These are phyloP conservation scores for Hibiscus syriacus DNA, from an alignment of 345 rosid species.

Conservation along the genomic window DNA sequence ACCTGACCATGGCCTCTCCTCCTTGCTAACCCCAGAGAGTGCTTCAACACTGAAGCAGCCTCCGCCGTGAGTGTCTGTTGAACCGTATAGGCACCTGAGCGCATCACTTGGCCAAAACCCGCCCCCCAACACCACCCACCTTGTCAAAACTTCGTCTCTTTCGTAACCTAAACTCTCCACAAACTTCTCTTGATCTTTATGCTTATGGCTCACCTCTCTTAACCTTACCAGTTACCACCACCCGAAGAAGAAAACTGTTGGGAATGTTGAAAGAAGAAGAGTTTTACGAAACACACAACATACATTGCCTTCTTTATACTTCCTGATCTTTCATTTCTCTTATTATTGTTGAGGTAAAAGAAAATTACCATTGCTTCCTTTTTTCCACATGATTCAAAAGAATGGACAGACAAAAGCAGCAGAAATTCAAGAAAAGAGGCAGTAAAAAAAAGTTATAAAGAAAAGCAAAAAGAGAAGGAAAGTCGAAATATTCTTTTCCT, in stretches of 20 bases:
- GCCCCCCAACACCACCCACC: slow-evolving; percentile 38
- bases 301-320: slow-evolving; percentile 33
- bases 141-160: neutral
- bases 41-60: slow-evolving; percentile 96
- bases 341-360: no score
- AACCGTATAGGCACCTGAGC: slow-evolving; percentile 83
- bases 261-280: slow-evolving; percentile 18
- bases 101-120: slow-evolving; percentile 67
- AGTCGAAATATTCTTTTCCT: no score
- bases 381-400: slow-evolving; percentile 19
- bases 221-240: slow-evolving; percentile 19
- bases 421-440: slow-evolving; percentile 43
- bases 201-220: no score
- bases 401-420: slow-evolving; percentile 20
- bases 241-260: slow-evolving; percentile 8
- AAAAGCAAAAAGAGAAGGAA: no score
- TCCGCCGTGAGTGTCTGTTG: slow-evolving; percentile 96
- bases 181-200: no score
- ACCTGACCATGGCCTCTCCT: slow-evolving; percentile 93
- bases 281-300: slow-evolving; percentile 28
- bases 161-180: neutral
- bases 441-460: slow-evolving; percentile 7
- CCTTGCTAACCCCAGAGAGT: slow-evolving; percentile 79
- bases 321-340: no score
- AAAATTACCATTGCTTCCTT: neutral